Evolutionary conservation across 2,329 filamentous ascomycete species (phyloP).

Genomic region (Mycosphaerelloides madeirae): DNA sequence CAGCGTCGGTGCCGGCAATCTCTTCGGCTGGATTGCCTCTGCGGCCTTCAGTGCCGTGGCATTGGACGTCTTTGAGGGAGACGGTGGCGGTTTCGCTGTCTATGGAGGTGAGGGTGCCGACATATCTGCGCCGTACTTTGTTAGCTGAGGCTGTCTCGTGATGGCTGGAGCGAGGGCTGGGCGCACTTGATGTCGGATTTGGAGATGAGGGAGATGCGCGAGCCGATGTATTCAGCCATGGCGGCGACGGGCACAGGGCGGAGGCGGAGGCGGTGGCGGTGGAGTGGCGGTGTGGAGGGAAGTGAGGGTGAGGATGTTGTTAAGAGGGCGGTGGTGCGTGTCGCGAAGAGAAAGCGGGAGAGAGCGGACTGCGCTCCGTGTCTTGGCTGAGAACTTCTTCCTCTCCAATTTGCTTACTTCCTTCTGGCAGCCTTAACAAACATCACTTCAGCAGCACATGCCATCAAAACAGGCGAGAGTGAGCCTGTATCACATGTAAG

Average conservation of each 20-base stretch:
- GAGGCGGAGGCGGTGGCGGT: constrained; percentile 4
- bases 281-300: constrained; percentile 5
- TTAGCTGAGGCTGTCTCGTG: constrained; percentile 7
- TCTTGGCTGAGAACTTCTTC: too few relatives aligned
- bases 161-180: constrained; percentile 2
- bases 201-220: constrained; percentile 92
- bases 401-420: background rate
- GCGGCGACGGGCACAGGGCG: constrained; percentile 11
- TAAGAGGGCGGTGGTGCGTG: background rate
- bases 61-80: constrained; percentile 91
- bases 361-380: too few relatives aligned
- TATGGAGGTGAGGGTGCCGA: constrained; percentile 94
- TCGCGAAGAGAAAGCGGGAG: too few relatives aligned
- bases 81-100: constrained; percentile 96
- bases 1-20: constrained; percentile 74
- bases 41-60: constrained; percentile 89
- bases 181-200: constrained; percentile 91
- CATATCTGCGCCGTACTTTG: constrained; percentile 61
- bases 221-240: constrained; percentile 65
- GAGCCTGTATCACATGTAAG: too few relatives aligned
- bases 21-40: constrained; percentile 73
- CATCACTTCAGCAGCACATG: too few relatives aligned
- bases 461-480: too few relatives aligned
- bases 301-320: constrained; percentile 7
- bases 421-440: background rate